A percentile compares a stretch with the other conserved stretches of the same genome.
Conservation (phyloP, 2,329 filamentous ascomycete species). For the Pseudocercospora macadamiae region DNA sequence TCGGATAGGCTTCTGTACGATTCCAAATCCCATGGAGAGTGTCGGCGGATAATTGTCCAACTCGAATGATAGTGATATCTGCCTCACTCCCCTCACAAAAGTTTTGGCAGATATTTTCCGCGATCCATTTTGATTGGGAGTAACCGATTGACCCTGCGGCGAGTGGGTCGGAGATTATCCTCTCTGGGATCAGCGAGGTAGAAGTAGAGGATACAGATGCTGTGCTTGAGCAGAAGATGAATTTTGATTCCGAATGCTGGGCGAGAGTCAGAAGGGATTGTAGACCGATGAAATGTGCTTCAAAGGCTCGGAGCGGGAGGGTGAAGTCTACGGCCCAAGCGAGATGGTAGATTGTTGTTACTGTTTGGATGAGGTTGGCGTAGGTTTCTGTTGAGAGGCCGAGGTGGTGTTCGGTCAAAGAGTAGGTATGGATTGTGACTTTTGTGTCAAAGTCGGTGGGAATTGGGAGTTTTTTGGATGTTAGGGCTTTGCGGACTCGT, state of each 20-base stretch:
- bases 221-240: slow-evolving; percentile 54
- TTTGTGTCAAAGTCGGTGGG: slow-evolving; percentile 39
- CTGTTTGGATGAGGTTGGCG: slow-evolving; percentile 44
- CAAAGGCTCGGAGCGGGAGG: slow-evolving; percentile 57
- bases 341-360: slow-evolving; percentile 62
- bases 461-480: slow-evolving; percentile 39
- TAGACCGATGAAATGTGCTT: slow-evolving; percentile 55
- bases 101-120: slow-evolving; percentile 56
- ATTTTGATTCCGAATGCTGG: slow-evolving; percentile 13
- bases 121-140: slow-evolving; percentile 61
- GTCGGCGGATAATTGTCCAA: slow-evolving; percentile 54
- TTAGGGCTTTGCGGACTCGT: slow-evolving; percentile 51
- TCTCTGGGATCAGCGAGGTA: slow-evolving; percentile 45
- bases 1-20: slow-evolving; percentile 52
- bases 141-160: slow-evolving; percentile 54
- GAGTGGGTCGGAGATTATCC: slow-evolving; percentile 48
- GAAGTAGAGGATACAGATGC: slow-evolving; percentile 45
- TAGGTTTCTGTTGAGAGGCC: slow-evolving; percentile 52
- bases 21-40: slow-evolving; percentile 52
- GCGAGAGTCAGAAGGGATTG: slow-evolving; percentile 50
- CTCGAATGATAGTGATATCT: no score
- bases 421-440: slow-evolving; percentile 52
- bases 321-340: slow-evolving; percentile 70
- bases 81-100: slow-evolving; percentile 49
- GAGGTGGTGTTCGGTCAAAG: slow-evolving; percentile 53